Percentiles rank a stretch among this genome's conserved stretches.
These are phyloP conservation scores for Lolium multiflorum DNA, from an alignment of 176 grass and related monocot genomes.

Conservation along the genomic window DNA sequence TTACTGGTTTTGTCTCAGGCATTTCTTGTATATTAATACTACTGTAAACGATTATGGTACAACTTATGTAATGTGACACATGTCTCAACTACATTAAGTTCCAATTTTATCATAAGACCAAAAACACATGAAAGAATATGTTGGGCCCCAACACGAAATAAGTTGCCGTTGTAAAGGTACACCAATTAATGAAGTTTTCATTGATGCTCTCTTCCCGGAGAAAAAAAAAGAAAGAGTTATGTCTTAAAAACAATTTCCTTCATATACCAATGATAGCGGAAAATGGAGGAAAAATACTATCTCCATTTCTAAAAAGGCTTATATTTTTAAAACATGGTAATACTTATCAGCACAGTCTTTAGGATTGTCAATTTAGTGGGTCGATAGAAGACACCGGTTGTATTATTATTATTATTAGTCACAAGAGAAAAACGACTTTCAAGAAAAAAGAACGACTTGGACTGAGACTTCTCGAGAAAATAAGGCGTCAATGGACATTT, in stretches of 20 bases:
- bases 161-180: background rate
- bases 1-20: no score
- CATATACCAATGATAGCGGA: background rate
- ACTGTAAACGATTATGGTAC: no score
- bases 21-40: no score
- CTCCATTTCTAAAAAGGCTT: no score
- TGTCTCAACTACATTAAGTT: no score
- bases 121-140: no score
- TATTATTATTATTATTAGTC: slow-evolving; percentile 9
- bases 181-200: background rate
- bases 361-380: no score
- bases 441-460: background rate
- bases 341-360: no score
- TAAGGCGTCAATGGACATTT: background rate
- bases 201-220: background rate
- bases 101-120: no score
- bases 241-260: background rate
- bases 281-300: background rate
- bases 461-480: slow-evolving; percentile 10
- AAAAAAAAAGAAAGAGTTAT: background rate
- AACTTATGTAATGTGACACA: no score
- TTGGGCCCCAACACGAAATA: background rate
- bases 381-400: background rate
- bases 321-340: no score
- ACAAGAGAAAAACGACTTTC: background rate